Base-by-base conservation (phyloP, 1,139 yeast genomes). In the Geotrichum cucujoidarum region DNA sequence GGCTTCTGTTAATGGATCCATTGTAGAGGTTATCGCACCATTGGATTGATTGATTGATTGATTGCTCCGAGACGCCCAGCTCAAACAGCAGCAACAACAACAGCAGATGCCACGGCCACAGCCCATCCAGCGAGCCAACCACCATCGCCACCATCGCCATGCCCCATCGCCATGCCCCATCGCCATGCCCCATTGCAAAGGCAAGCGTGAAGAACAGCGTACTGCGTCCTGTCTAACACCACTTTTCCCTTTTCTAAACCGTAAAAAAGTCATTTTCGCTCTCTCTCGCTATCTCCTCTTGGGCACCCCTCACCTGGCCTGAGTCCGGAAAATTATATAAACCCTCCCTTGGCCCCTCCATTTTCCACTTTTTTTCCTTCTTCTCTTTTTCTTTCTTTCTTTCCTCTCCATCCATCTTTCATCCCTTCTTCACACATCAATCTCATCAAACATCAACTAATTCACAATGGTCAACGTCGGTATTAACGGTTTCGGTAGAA, bases 401-500 rank as follows among this genome's bases (percentile, higher is more conserved):
- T 39, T 24, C 38, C 14, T 20, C 24, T 20, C 25, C 27, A 29
- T 30, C 40, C 36, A n/a, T n/a, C 44, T n/a, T 24, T 20, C 31
- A 25, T 29, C 33, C 25, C 18, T 30, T 43, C 42, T 37, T 27
- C 2, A 31, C 16, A 31, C 24, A 24, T 16, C 46, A 6, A 14
- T 16, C 16, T 11, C 14, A 11, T n/a, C 16, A n/a, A 37, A 32
- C n/a, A n/a, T 8, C 16, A 29, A 13, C 22, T 16, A 42, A 25
- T 33, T 45, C 49, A 51, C 41, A 62, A 70, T 68, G 71, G 70
- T 62, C 59, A 61, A 65, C 58, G 74, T 83, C 70, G 92, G 92
- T 76, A 84, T 83, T 71, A 83, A 83, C 82, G 92, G 92, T 67
- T 83, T 83, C 82, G 94, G 94, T 63, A 81, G 94, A 73, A 83